A percentile compares a stretch with the other conserved stretches of the same genome.
phyloP scores from a whole-genome alignment of 768 basidiomycete genomes.

The Rhodotorula diobovata region DNA sequence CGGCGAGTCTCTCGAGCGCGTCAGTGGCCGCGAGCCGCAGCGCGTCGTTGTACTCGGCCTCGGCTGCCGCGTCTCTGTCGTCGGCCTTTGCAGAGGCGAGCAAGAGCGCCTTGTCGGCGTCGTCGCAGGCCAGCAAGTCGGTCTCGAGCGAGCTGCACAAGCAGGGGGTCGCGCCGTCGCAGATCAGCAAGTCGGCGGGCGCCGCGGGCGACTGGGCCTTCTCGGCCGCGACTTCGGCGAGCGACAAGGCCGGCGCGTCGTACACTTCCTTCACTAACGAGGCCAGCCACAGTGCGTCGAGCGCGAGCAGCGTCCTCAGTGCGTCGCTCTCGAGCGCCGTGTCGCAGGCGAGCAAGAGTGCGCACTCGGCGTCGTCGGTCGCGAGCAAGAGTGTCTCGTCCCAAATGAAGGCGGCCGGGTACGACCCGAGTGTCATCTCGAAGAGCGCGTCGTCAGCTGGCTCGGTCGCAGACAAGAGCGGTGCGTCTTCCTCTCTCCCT shows the following conservation, averaged over 20 bases:
- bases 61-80: slow-evolving; percentile 14
- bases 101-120: slow-evolving; percentile 42
- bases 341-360: not conserved
- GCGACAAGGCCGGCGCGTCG: not conserved
- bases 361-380: not conserved
- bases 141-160: slow-evolving; percentile 11
- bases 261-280: slow-evolving; percentile 15
- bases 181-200: slow-evolving; percentile 20
- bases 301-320: slow-evolving; percentile 1
- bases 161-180: slow-evolving; percentile 16
- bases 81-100: slow-evolving; percentile 39
- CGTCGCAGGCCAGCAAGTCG: slow-evolving; percentile 42
- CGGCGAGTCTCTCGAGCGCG: slow-evolving; percentile 39
- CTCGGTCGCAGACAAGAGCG: slow-evolving; percentile 22
- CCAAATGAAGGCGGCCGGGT: slow-evolving; percentile 20
- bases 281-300: slow-evolving; percentile 3
- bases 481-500: slow-evolving; percentile 1
- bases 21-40: not conserved
- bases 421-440: slow-evolving; percentile 28
- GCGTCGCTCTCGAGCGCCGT: slow-evolving; percentile 18
- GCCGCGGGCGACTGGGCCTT: slow-evolving; percentile 19
- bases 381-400: slow-evolving; percentile 26
- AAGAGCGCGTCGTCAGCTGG: slow-evolving; percentile 38
- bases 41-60: slow-evolving; percentile 13
- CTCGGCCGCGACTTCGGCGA: not conserved